Conservation (phyloP, 2,329 filamentous ascomycete species). For the Ramularia endophylla region DNA sequence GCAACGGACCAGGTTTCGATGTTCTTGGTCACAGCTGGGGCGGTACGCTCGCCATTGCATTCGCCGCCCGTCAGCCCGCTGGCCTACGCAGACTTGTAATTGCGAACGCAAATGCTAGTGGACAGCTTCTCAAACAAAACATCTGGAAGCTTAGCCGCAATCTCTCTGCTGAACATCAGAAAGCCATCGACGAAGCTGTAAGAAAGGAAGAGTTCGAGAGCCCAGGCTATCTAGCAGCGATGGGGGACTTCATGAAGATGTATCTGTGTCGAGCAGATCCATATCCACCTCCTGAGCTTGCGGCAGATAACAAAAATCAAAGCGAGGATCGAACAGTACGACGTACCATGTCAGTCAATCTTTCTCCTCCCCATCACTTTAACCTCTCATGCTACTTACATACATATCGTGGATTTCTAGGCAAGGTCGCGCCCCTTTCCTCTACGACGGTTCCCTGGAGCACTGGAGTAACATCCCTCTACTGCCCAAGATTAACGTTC, state of each 20-base stretch:
- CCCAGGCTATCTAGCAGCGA: neutral
- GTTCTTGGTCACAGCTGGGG: conserved; percentile 46
- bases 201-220: neutral
- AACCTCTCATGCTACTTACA: too few species aligned
- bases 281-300: neutral
- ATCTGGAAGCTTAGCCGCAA: neutral
- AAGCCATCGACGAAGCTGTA: neutral
- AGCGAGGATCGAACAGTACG: too few species aligned
- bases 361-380: too few species aligned
- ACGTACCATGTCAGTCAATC: too few species aligned
- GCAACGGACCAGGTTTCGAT: conserved; percentile 32
- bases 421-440: too few species aligned
- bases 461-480: too few species aligned
- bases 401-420: too few species aligned
- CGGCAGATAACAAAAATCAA: too few species aligned
- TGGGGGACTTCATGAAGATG: neutral
- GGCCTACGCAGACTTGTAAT: conserved; percentile 32
- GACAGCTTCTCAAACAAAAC: neutral
- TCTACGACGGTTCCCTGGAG: too few species aligned
- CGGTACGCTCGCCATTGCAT: conserved; percentile 40
- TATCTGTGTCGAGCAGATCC: conserved; percentile 1
- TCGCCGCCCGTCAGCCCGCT: conserved; percentile 29
- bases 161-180: neutral
- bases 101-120: neutral
- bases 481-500: too few species aligned